phyloP scores from a whole-genome alignment of 139 green algal genomes.

The Protoeuglena noctilucae region DNA sequence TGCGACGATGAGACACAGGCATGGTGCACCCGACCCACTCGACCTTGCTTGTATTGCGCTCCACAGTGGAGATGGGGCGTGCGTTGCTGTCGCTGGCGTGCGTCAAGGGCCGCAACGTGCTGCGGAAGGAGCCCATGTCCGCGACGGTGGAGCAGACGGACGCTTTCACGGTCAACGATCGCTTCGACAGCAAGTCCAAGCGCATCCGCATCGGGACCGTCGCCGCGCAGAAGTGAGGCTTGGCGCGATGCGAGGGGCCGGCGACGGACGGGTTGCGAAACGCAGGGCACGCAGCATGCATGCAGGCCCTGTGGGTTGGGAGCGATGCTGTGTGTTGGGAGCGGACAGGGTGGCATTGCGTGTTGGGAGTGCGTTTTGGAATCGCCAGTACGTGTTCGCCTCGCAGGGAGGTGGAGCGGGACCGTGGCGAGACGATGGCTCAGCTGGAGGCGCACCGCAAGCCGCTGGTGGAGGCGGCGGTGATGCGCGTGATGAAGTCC shows the following conservation, averaged over 20 bases:
- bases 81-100: conserved; percentile 71
- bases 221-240: conserved; percentile 45
- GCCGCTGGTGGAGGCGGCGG: conserved; percentile 93
- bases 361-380: background rate
- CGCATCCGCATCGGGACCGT: conserved; percentile 29
- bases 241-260: background rate
- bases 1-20: no score
- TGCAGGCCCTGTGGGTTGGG: conserved; percentile 23
- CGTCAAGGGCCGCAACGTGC: conserved; percentile 86
- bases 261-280: background rate
- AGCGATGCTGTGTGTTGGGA: background rate
- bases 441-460: conserved; percentile 92
- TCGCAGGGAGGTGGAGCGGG: conserved; percentile 39
- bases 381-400: background rate
- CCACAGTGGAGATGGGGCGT: conserved; percentile 79
- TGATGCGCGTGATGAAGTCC: conserved; percentile 96
- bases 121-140: conserved; percentile 66
- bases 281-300: no score
- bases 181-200: conserved; percentile 53
- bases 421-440: conserved; percentile 64
- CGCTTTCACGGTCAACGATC: conserved; percentile 80
- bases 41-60: no score
- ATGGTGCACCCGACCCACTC: no score
- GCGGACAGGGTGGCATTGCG: no score
- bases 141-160: conserved; percentile 71